A percentile compares a stretch with the other conserved stretches of the same genome.
phyloP scores from a whole-genome alignment of 1,284 basidiomycete genomes.

The Tylopilus sp. region DNA sequence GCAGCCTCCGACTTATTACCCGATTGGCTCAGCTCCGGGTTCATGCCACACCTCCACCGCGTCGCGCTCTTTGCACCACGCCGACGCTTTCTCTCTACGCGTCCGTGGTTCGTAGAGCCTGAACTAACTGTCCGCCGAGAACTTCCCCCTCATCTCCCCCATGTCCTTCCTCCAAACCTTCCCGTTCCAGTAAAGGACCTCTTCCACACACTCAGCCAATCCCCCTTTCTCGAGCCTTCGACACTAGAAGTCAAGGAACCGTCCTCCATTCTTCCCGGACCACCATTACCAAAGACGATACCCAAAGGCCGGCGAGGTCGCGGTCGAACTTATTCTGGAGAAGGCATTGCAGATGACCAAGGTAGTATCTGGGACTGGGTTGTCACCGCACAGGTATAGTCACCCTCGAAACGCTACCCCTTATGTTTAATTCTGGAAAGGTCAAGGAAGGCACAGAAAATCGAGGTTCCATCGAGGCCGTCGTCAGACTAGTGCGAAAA shows the following conservation, averaged over 20 bases:
- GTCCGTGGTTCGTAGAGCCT: constrained; percentile 57
- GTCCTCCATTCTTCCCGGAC: constrained; percentile 45
- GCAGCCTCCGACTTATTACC: constrained; percentile 7
- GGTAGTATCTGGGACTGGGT: constrained; percentile 69
- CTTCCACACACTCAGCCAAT: constrained; percentile 48
- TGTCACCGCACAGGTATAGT: constrained; percentile 59
- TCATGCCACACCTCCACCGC: constrained; percentile 19
- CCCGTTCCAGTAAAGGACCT: constrained; percentile 46
- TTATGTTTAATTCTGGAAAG: constrained; percentile 33
- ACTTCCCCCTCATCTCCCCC: constrained; percentile 33
- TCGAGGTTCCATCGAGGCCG: constrained; percentile 66
- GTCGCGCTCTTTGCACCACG: not conserved
- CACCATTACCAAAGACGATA: constrained; percentile 45
- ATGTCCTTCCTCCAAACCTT: constrained; percentile 43
- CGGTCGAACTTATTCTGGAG: constrained; percentile 61
- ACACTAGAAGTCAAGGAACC: constrained; percentile 51
- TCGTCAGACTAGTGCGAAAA: constrained; percentile 62
- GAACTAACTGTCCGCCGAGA: constrained; percentile 18
- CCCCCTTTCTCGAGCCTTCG: constrained; percentile 59
- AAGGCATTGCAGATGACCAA: constrained; percentile 49
- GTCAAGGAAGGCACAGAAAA: constrained; percentile 79
- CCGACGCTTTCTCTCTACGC: constrained; percentile 13
- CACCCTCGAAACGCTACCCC: not conserved
- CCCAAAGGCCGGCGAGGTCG: constrained; percentile 61
- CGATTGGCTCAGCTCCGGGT: constrained; percentile 3